Base-by-base conservation (phyloP, 306 rosid species). In the Macrotyloma uniflorum region DNA sequence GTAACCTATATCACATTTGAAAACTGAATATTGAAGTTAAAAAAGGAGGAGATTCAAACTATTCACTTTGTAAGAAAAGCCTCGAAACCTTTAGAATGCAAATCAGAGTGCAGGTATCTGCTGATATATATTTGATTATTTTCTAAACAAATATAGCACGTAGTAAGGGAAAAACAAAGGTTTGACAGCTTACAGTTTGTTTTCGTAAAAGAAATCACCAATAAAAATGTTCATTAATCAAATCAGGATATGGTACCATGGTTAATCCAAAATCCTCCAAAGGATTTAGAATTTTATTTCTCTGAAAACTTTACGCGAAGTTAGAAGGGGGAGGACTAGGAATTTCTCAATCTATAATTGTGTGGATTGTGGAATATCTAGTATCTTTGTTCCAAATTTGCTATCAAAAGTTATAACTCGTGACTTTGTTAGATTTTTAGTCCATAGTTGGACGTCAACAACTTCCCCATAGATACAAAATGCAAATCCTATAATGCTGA, bases 141-240 rank as follows among this genome's bases (percentile, higher is more conserved):
- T 63, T 38, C 70, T 51, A 45, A 33, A 59, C 50, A 14, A 4
- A 15, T 46, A 46, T 46, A 14, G 5, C 24, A 51, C 33, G 24
- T 36, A 54, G 3, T 46, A 70, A n/a, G 49, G 75, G 33, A 71
- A 71, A 11, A 36, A 35, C 57, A 59, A 38, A 51, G 23, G 46
- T 75, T 30, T 75, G 24, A 62, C 74, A 28, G 35, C 19, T 62
- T 8, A 16, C 36, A 78, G 38, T 22, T 71, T 61, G 71, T 59
- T 70, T 70, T 19, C 14, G n/a, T 54, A 51, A 71, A 51, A 8
- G 76, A 53, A 51, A 35, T 33, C 20, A 71, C 33, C 2, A 40
- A 42, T 20, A 19, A 32, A 9, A n/a, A 32, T 33, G 50, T 32
- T 20, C 58, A 65, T 38, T 36, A 33, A 35, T 33, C 49, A 51